A percentile compares a stretch with the other conserved stretches of the same genome.
Conservation (phyloP, 768 basidiomycete genomes). For the Tulasnella calospora region DNA sequence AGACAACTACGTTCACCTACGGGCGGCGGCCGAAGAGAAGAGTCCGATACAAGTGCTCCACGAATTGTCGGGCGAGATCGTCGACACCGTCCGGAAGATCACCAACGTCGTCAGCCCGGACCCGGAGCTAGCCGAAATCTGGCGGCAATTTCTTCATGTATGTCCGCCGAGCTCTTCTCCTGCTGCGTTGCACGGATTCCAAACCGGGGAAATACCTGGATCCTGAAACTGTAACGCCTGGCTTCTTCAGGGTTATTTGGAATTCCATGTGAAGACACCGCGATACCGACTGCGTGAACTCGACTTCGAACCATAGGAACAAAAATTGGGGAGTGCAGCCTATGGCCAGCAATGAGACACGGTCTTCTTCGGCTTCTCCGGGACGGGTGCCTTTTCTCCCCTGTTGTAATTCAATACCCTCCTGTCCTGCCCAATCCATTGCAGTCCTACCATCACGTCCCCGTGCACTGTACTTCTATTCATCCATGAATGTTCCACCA, state of each 20-base stretch:
- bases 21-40: conserved; percentile 6
- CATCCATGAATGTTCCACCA: background rate
- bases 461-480: conserved; percentile 5
- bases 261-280: conserved; percentile 13
- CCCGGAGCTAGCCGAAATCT: background rate
- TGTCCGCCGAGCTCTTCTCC: background rate
- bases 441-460: background rate
- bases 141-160: conserved; percentile 7
- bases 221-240: background rate
- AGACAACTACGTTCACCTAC: conserved; percentile 8
- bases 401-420: background rate
- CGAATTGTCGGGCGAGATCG: background rate
- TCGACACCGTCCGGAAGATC: background rate
- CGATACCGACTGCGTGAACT: conserved; percentile 13
- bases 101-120: conserved; percentile 3
- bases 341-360: background rate
- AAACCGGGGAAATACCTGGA: background rate
- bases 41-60: background rate
- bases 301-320: background rate
- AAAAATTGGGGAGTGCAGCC: background rate
- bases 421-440: background rate
- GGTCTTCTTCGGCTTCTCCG: background rate
- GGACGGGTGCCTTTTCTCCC: background rate
- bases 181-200: background rate
- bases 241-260: conserved; percentile 11